phyloP scores from a whole-genome alignment of 169 alveolate genomes.

The Cryptosporidium parvum region DNA sequence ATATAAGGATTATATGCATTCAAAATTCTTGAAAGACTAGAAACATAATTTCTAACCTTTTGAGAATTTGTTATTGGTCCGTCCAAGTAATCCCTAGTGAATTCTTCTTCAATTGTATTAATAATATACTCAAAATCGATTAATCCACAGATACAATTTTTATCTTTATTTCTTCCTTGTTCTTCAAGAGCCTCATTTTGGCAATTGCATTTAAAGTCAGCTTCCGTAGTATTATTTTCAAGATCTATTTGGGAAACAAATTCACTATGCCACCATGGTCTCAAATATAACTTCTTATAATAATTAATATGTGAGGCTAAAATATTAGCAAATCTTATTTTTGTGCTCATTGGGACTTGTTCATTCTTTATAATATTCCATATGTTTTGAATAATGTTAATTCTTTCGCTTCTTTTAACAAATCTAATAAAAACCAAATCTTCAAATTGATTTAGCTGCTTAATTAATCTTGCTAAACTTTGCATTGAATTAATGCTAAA shows the following conservation, averaged over 20 bases:
- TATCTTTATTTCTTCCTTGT: neutral
- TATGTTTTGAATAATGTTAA: slow-evolving; percentile 22
- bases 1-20: slow-evolving; percentile 46
- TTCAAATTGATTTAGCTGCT: slow-evolving; percentile 33
- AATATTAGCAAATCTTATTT: slow-evolving; percentile 34
- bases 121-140: slow-evolving; percentile 14
- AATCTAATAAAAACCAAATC: slow-evolving; percentile 31
- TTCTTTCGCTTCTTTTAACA: slow-evolving; percentile 17
- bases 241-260: slow-evolving; percentile 13
- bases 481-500: neutral
- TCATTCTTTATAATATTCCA: slow-evolving; percentile 12
- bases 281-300: slow-evolving; percentile 53
- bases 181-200: neutral
- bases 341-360: slow-evolving; percentile 10
- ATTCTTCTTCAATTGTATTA: slow-evolving; percentile 29
- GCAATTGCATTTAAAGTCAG: neutral
- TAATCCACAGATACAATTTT: slow-evolving; percentile 56
- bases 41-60: slow-evolving; percentile 22
- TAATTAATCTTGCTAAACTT: slow-evolving; percentile 12
- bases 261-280: slow-evolving; percentile 55
- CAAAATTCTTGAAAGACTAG: slow-evolving; percentile 35
- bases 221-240: neutral
- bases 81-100: slow-evolving; percentile 41
- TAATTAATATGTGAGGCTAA: slow-evolving; percentile 37
- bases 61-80: slow-evolving; percentile 5